A percentile compares a stretch with the other conserved stretches of the same genome.
These are phyloP conservation scores for Metschnikowia peoriensis DNA, from an alignment of 805 yeast genomes.

Conservation along the genomic window DNA sequence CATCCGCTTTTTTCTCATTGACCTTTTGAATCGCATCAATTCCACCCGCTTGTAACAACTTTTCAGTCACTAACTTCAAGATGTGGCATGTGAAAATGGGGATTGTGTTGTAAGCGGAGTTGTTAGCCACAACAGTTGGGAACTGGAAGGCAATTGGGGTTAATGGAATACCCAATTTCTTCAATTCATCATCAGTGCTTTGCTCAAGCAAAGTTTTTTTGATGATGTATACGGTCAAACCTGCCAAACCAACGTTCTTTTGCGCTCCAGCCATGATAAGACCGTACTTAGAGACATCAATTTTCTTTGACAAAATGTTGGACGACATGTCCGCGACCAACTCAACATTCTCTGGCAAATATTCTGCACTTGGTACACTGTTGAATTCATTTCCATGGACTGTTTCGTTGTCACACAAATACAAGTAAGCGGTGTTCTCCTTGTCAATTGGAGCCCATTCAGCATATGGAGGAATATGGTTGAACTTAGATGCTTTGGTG, in stretches of 20 bases:
- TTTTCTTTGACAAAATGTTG: slow-evolving; percentile 74
- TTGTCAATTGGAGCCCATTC: slow-evolving; percentile 61
- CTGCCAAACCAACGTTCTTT: slow-evolving; percentile 96
- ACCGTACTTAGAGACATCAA: slow-evolving; percentile 85
- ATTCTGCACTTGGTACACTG: slow-evolving; percentile 48
- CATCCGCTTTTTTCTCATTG: slow-evolving; percentile 60
- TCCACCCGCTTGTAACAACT: slow-evolving; percentile 70
- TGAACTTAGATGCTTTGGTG: slow-evolving; percentile 59
- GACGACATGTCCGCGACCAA: slow-evolving; percentile 95
- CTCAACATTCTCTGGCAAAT: slow-evolving; percentile 66
- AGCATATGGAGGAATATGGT: slow-evolving; percentile 60
- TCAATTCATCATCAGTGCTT: slow-evolving; percentile 61
- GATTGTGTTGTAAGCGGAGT: slow-evolving; percentile 93
- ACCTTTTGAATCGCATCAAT: slow-evolving; percentile 54
- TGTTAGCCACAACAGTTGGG: slow-evolving; percentile 81
- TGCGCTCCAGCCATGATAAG: slow-evolving; percentile 97
- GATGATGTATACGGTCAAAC: slow-evolving; percentile 87
- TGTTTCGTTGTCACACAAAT: slow-evolving; percentile 95
- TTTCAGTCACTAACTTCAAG: slow-evolving; percentile 70
- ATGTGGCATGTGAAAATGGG: slow-evolving; percentile 91
- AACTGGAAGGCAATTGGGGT: slow-evolving; percentile 87
- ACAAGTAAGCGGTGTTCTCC: slow-evolving; percentile 76
- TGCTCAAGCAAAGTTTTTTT: slow-evolving; percentile 74
- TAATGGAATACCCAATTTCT: slow-evolving; percentile 62
- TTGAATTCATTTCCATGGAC: slow-evolving; percentile 89